Base-by-base conservation (phyloP, 2,329 filamentous ascomycete genomes). In the Fusarium pininemorale region DNA sequence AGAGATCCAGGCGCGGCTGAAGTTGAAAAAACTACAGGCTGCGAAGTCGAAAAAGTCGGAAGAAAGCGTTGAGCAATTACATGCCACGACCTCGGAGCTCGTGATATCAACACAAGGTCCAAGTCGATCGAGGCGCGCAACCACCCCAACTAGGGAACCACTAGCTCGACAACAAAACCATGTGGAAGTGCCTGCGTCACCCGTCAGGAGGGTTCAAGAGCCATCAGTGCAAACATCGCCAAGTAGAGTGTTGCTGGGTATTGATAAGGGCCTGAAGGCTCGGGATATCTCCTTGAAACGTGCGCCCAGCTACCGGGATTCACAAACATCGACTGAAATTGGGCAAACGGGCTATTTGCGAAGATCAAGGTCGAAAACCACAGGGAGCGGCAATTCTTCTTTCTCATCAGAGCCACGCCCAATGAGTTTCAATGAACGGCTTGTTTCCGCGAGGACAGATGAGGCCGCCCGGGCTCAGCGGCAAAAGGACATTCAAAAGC, bases 1-100 rank as follows among this genome's bases (percentile, higher is more conserved):
- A 73, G 94, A 94, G 63, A 97, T 99, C 66, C 92, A 98, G 82
- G 94, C 95, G 12, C 92, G 93, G 69, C 84, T 98, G 59, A 96
- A 92, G 82, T 83, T 98, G 73, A 98, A 98, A 82, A 95, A 92
- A 79, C 84, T 98, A 20, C 93, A 96, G 81, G 92, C 91, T 79
- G 83, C 82, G 55, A 82, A 76, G 59, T 66, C 67, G 11, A 77
- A 75, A 53, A 78, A 74, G 69, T 63, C 69, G 37, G 66, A 60
- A 53, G 72, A 69, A 42, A 70, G 65, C 70, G 74, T 67, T 48
- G 74, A 70, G 59, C 66, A 41, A 45, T 68, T 72, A 53, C 66
- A 66, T 39, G 61, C 60, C 26, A 75, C 60, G 37, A 70, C 77
- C 15, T 76, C 72, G 39, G 72, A 73, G 42, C 70, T 79, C 18